Conservation (phyloP, 2,329 filamentous ascomycete genomes). For the Pseudogymnoascus sp. region DNA sequence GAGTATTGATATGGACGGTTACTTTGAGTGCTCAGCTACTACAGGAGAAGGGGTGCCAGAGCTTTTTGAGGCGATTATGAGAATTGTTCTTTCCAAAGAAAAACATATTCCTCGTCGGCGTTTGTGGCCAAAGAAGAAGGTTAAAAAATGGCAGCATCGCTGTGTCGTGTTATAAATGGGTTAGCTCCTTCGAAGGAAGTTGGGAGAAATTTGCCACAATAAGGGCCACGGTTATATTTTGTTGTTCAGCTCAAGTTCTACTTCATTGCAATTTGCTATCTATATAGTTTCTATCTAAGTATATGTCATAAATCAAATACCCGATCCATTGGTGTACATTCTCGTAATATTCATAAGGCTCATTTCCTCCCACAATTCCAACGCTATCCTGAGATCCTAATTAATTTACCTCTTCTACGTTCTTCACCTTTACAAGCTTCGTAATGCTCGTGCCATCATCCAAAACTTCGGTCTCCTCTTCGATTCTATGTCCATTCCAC, state of each 20-base stretch:
- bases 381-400: background rate
- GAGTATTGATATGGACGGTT: background rate
- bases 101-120: background rate
- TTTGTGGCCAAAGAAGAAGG: background rate
- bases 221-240: background rate
- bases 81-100: background rate
- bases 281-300: background rate
- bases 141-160: background rate
- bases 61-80: background rate
- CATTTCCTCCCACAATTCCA: background rate
- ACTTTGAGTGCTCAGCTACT: background rate
- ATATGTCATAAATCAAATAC: background rate
- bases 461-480: conserved; percentile 52
- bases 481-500: conserved; percentile 51
- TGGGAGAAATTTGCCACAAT: background rate
- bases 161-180: background rate
- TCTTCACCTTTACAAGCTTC: conserved; percentile 37
- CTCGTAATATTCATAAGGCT: background rate
- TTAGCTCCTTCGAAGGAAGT: background rate
- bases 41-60: background rate
- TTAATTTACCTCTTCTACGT: conserved; percentile 6
- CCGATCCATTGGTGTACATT: background rate
- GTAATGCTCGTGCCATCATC: conserved; percentile 61
- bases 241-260: background rate
- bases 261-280: background rate